phyloP scores from a whole-genome alignment of 148 eudicot genomes.

The Polygonum maritimum region DNA sequence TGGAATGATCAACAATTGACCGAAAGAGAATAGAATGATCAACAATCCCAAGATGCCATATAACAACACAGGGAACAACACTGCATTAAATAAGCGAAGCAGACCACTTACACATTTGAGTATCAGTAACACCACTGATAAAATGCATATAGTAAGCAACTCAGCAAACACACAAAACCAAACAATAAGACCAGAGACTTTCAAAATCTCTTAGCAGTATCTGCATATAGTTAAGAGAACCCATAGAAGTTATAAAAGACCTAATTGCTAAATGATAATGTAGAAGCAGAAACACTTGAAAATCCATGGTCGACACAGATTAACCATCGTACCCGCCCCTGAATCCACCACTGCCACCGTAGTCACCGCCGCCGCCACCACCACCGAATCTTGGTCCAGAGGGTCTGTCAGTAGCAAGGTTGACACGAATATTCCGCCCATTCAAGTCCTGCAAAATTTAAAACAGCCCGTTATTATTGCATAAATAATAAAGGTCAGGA shows the following conservation, averaged over 20 bases:
- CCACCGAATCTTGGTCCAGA: slow-evolving; percentile 9
- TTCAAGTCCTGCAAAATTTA: slow-evolving; percentile 30
- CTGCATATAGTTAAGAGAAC: background rate
- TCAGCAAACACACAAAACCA: background rate
- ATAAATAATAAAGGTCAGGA: background rate
- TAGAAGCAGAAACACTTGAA: background rate
- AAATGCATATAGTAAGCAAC: background rate
- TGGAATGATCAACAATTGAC: too few relatives aligned
- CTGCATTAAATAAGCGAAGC: background rate
- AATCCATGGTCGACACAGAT: background rate
- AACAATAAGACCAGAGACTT: background rate
- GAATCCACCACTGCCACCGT: slow-evolving; percentile 15
- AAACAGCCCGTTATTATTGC: background rate
- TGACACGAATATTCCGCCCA: slow-evolving; percentile 47
- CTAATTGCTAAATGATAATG: background rate
- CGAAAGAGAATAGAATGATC: too few relatives aligned
- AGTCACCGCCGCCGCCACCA: slow-evolving; percentile 11
- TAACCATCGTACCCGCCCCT: slow-evolving; percentile 1
- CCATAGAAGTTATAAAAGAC: background rate
- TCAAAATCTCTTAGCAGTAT: background rate
- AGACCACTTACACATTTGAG: background rate
- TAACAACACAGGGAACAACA: background rate
- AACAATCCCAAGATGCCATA: too few relatives aligned
- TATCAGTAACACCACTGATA: background rate
- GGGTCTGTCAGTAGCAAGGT: slow-evolving; percentile 29